These are phyloP conservation scores for Circinella umbellata DNA, from an alignment of 371 early-diverging fungal genomes.

Conservation along the genomic window DNA sequence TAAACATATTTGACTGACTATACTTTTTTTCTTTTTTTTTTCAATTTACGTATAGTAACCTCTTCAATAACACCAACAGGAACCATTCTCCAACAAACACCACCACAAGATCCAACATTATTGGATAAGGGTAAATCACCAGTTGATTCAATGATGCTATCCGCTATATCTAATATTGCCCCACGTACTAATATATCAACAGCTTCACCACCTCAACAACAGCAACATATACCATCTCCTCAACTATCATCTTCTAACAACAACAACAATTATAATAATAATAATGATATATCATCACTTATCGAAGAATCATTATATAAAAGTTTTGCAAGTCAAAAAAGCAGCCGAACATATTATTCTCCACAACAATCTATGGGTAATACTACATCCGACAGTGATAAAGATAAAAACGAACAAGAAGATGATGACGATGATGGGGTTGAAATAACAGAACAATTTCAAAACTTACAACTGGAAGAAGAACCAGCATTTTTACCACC, in stretches of 20 bases:
- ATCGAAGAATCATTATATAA: conserved; percentile 22
- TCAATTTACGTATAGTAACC: background rate
- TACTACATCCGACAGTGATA: conserved; percentile 4
- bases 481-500: conserved; percentile 45
- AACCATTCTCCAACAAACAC: background rate
- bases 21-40: background rate
- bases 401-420: conserved; percentile 15
- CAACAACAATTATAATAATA: too few relatives aligned
- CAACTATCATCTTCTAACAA: background rate
- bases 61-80: conserved; percentile 1
- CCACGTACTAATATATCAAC: conserved; percentile 15
- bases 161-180: conserved; percentile 31
- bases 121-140: background rate
- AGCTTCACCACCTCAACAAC: too few relatives aligned
- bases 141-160: conserved; percentile 33
- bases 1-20: background rate
- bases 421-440: conserved; percentile 32
- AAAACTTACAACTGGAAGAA: conserved; percentile 38
- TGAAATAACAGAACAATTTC: conserved; percentile 32
- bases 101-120: background rate
- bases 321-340: conserved; percentile 19
- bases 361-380: conserved; percentile 8
- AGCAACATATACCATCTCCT: too few relatives aligned
- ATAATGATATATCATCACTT: background rate
- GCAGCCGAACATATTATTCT: conserved; percentile 21